Evolutionary conservation across 257 asterid species (phyloP).

Genomic region (Dorcoceras hygrometricum): DNA sequence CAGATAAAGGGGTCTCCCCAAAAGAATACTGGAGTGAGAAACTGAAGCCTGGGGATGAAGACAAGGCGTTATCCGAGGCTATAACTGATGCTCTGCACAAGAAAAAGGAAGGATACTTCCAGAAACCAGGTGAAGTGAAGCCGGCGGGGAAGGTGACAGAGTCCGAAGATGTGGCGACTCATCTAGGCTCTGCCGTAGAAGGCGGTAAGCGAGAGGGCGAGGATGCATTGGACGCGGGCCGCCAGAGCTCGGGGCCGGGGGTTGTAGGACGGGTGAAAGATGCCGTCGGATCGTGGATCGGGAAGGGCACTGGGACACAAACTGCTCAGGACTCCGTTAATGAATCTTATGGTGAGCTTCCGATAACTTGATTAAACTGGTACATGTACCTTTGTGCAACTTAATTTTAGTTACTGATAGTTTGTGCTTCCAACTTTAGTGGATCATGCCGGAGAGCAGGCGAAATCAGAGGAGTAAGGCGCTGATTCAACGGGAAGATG

Average conservation of each 20-base stretch:
- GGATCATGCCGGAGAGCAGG: not conserved
- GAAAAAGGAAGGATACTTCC: constrained; percentile 21
- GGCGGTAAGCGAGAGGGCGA: constrained; percentile 23
- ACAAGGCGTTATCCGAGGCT: constrained; percentile 37
- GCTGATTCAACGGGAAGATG: not conserved
- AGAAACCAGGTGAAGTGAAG: not conserved
- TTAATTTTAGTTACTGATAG: not conserved
- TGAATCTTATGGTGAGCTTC: not conserved
- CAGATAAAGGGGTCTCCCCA: constrained; percentile 29
- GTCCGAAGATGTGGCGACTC: constrained; percentile 29
- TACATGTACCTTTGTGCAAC: no score
- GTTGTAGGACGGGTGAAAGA: constrained; percentile 32
- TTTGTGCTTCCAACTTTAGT: not conserved
- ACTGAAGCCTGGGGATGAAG: constrained; percentile 42
- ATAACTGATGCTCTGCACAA: constrained; percentile 27
- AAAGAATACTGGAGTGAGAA: constrained; percentile 33
- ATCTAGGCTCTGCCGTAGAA: constrained; percentile 26
- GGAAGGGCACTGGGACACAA: constrained; percentile 25
- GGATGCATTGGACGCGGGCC: constrained; percentile 18
- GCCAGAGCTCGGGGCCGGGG: constrained; percentile 23
- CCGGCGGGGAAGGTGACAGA: constrained; percentile 31
- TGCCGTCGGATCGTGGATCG: constrained; percentile 34
- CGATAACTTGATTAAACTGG: not conserved
- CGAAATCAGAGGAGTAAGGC: not conserved
- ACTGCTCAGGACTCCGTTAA: not conserved